phyloP scores from a whole-genome alignment of 306 rosid genomes.

The Ziziphus jujuba region DNA sequence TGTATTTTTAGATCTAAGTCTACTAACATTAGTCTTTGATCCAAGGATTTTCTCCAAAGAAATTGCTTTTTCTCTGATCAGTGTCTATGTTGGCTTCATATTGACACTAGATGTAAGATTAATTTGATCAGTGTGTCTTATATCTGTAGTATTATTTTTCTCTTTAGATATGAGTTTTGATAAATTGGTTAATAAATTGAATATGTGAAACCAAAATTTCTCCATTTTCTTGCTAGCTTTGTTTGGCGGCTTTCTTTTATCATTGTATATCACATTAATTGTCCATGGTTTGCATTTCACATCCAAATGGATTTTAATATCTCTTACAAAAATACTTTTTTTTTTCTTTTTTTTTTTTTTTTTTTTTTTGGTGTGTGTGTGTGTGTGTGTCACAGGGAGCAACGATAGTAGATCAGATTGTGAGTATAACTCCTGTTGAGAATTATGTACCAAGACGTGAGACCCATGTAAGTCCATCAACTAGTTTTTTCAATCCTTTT shows the following conservation, averaged over 20 bases:
- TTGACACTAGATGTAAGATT: not conserved
- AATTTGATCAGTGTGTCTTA: not conserved
- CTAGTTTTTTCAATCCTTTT: slow-evolving; percentile 10
- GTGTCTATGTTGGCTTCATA: too few species aligned
- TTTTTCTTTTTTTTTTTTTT: too few species aligned
- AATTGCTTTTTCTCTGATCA: not conserved
- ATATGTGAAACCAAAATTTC: too few species aligned
- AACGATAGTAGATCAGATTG: slow-evolving; percentile 83
- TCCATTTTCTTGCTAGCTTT: too few species aligned
- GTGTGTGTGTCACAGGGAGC: slow-evolving; percentile 81
- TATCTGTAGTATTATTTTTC: not conserved
- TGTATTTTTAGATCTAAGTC: too few species aligned
- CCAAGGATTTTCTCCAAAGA: too few species aligned
- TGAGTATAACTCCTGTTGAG: slow-evolving; percentile 67
- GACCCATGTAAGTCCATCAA: slow-evolving; percentile 38
- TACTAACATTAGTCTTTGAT: too few species aligned
- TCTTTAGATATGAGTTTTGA: too few species aligned
- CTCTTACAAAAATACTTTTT: not conserved
- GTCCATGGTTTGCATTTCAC: too few species aligned
- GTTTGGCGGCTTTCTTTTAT: too few species aligned
- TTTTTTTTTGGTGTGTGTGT: not conserved
- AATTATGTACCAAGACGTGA: slow-evolving; percentile 61
- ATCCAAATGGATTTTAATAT: not conserved
- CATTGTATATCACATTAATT: too few species aligned
- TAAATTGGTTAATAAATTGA: too few species aligned